These are phyloP conservation scores for Leccinum huronense DNA, from an alignment of 1,284 basidiomycete genomes.

Conservation along the genomic window DNA sequence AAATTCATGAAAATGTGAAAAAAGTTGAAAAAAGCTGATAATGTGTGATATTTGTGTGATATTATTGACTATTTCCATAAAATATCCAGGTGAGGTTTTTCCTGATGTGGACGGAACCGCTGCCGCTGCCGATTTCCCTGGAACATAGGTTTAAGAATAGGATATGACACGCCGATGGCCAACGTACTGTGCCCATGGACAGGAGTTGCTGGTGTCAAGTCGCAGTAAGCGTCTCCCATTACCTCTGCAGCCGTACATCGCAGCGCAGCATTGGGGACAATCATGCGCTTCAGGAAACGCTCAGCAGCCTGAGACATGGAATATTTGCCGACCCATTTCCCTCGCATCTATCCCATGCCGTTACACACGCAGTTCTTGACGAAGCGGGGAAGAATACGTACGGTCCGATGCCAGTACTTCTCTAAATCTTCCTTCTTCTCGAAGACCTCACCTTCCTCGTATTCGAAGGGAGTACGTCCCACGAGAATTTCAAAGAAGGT, in stretches of 20 bases:
- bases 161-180: background rate
- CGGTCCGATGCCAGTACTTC: conserved; percentile 81
- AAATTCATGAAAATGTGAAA: background rate
- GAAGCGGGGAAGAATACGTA: conserved; percentile 32
- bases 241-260: conserved; percentile 66
- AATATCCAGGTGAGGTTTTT: background rate
- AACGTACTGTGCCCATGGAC: conserved; percentile 30
- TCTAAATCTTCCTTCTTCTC: conserved; percentile 78
- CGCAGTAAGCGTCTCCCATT: conserved; percentile 70
- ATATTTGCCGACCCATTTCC: conserved; percentile 84
- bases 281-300: conserved; percentile 70
- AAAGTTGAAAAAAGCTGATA: background rate
- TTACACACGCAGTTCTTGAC: conserved; percentile 5
- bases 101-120: no score
- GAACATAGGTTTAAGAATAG: conserved; percentile 1
- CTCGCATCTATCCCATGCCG: conserved; percentile 50
- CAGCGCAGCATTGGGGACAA: conserved; percentile 70
- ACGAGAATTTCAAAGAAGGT: conserved; percentile 91
- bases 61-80: background rate
- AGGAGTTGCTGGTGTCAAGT: conserved; percentile 18
- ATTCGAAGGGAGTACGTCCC: conserved; percentile 90
- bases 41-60: background rate
- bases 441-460: conserved; percentile 77
- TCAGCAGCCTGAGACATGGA: conserved; percentile 67
- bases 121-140: conserved; percentile 33